These are phyloP conservation scores for Epichloe scottii DNA, from an alignment of 2,329 filamentous ascomycete genomes.

Conservation along the genomic window DNA sequence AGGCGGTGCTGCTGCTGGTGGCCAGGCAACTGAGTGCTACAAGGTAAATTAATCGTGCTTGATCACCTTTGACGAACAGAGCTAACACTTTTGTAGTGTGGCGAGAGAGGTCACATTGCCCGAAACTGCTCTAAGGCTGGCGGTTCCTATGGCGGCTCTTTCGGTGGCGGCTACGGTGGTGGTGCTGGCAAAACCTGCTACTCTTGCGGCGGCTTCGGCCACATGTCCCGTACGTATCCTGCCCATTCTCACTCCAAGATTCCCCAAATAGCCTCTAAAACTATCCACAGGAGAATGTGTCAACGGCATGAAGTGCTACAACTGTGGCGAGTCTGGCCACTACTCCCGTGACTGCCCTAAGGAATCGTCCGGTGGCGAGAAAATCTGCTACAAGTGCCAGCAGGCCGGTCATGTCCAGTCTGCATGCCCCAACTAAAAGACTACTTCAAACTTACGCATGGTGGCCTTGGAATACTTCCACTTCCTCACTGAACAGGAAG, in stretches of 20 bases:
- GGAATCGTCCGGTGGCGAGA: constrained; percentile 75
- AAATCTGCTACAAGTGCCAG: constrained; percentile 96
- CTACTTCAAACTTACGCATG: constrained; percentile 2
- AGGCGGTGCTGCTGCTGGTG: constrained; percentile 34
- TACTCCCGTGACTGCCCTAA: constrained; percentile 93
- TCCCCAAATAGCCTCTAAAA: constrained; percentile 9
- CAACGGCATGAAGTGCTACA: constrained; percentile 99
- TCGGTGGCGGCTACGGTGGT: constrained; percentile 29
- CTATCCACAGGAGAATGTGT: constrained; percentile 65
- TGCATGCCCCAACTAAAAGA: constrained; percentile 64
- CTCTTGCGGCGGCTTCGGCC: constrained; percentile 91
- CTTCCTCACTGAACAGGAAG: constrained; percentile 11
- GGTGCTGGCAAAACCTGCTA: constrained; percentile 79
- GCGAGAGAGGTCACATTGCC: constrained; percentile 91
- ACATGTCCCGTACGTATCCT: constrained; percentile 66
- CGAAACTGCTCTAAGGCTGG: constrained; percentile 67
- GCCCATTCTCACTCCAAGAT: too few relatives aligned
- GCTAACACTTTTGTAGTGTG: constrained; percentile 46
- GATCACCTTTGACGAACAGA: neutral
- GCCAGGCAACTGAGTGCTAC: constrained; percentile 67
- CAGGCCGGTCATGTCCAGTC: constrained; percentile 81
- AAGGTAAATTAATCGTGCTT: constrained; percentile 37
- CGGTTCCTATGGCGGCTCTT: constrained; percentile 29
- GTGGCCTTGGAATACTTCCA: constrained; percentile 12
- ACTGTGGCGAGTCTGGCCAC: constrained; percentile 90